These are phyloP conservation scores for Colletotrichum viniferum DNA, from an alignment of 2,329 filamentous ascomycete genomes.

Conservation along the genomic window DNA sequence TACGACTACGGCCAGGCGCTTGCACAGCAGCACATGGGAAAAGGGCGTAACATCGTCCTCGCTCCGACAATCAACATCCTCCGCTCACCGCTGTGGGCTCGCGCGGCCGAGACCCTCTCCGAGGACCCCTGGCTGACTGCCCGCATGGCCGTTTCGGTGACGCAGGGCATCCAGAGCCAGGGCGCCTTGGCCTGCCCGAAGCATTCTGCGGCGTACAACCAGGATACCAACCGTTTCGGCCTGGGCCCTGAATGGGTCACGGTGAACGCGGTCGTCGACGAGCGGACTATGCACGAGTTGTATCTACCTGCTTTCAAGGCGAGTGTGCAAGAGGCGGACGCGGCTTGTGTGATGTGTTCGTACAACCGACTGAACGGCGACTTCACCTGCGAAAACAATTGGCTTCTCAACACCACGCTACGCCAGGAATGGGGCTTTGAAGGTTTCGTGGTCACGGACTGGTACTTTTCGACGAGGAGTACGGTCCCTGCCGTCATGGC, in stretches of 20 bases:
- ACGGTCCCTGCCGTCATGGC: conserved; percentile 24
- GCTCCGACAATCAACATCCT: conserved; percentile 69
- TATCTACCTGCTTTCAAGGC: conserved; percentile 69
- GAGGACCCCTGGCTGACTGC: conserved; percentile 47
- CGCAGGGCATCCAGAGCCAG: conserved; percentile 34
- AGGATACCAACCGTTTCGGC: conserved; percentile 37
- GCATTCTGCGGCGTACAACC: conserved; percentile 48
- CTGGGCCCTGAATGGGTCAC: conserved; percentile 43
- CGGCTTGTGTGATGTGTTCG: conserved; percentile 61
- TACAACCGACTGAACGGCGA: conserved; percentile 57
- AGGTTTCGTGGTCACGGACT: conserved; percentile 21
- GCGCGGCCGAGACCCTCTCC: conserved; percentile 69
- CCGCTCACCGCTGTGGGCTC: conserved; percentile 64
- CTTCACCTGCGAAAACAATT: conserved; percentile 30
- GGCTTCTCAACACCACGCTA: conserved; percentile 1
- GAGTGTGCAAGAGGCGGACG: conserved; percentile 58
- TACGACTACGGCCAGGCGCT: conserved; percentile 12
- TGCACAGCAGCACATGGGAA: conserved; percentile 32
- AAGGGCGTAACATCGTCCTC: conserved; percentile 62
- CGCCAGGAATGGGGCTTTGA: conserved; percentile 15
- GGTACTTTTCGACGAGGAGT: conserved; percentile 26
- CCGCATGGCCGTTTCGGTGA: conserved; percentile 27
- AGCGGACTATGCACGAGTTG: conserved; percentile 64
- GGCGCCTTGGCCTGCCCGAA: conserved; percentile 36
- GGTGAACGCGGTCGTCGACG: conserved; percentile 49